Evolutionary conservation across 2,329 filamentous ascomycete genomes (phyloP).

Genomic region (Mycogone perniciosa): DNA sequence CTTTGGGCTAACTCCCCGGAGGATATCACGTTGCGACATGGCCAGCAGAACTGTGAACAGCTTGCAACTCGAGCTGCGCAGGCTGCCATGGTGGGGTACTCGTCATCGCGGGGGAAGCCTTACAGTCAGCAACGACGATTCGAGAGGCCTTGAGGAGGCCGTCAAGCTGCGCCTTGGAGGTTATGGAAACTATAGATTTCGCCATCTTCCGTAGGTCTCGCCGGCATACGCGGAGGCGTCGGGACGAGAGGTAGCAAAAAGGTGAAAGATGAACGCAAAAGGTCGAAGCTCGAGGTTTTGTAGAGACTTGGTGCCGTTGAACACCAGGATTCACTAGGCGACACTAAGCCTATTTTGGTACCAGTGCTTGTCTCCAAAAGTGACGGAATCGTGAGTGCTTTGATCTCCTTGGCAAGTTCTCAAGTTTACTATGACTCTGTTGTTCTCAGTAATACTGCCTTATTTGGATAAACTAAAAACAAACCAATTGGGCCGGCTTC

Average conservation of each 20-base stretch:
- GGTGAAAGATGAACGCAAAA: background rate
- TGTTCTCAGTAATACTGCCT: no score
- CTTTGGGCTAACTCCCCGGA: background rate
- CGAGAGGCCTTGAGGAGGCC: conserved; percentile 62
- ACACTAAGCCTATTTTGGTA: conserved; percentile 7
- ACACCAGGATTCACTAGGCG: background rate
- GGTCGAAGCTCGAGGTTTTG: background rate
- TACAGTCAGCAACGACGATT: conserved; percentile 85
- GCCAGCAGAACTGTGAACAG: background rate
- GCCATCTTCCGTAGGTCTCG: conserved; percentile 20
- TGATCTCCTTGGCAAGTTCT: no score
- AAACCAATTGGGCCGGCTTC: no score
- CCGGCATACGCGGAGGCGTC: background rate
- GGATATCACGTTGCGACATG: background rate
- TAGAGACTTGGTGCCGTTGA: background rate
- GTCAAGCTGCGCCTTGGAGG: conserved; percentile 57
- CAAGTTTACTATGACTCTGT: no score
- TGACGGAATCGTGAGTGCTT: no score
- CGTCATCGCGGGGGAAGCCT: conserved; percentile 29
- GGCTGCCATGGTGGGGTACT: conserved; percentile 16
- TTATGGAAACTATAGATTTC: conserved; percentile 24
- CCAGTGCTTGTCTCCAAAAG: background rate
- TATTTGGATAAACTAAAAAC: no score
- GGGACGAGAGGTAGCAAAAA: background rate
- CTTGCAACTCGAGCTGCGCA: background rate